These are phyloP conservation scores for Paracorniculantispora psalliotae DNA, from an alignment of 2,329 filamentous ascomycete genomes.

Conservation along the genomic window DNA sequence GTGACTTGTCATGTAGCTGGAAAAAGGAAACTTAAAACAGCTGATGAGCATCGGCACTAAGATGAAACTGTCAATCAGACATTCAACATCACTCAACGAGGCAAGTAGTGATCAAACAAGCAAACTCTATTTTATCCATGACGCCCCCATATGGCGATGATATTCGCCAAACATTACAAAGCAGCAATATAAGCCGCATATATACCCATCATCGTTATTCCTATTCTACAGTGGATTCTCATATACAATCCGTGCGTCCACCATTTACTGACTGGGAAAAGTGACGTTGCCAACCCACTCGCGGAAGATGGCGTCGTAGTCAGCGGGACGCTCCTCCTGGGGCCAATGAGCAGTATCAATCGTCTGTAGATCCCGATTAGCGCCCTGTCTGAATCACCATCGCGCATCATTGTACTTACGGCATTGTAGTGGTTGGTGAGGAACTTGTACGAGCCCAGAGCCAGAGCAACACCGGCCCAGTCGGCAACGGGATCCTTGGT, in stretches of 20 bases:
- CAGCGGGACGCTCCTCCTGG: conserved; percentile 7
- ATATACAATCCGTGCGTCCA: too few species aligned
- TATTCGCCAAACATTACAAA: background rate
- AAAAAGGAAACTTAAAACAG: too few species aligned
- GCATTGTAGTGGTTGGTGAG: conserved; percentile 13
- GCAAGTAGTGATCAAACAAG: background rate
- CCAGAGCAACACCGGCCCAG: conserved; percentile 4
- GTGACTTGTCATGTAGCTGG: too few species aligned
- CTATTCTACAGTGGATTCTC: too few species aligned
- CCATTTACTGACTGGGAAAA: background rate
- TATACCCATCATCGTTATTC: background rate
- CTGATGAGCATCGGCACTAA: too few species aligned
- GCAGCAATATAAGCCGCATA: background rate
- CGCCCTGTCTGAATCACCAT: background rate
- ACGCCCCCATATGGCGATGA: background rate
- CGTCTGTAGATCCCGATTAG: background rate
- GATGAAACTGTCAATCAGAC: too few species aligned
- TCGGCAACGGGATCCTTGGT: conserved; percentile 9
- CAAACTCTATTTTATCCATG: background rate
- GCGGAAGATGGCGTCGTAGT: conserved; percentile 11
- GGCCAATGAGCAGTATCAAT: conserved; percentile 13
- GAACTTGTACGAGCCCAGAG: conserved; percentile 4
- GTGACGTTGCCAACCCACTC: conserved; percentile 13
- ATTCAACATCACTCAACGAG: too few species aligned
- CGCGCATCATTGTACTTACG: background rate